These are phyloP conservation scores for Ogataea corticis DNA, from an alignment of 805 yeast genomes.

Conservation along the genomic window DNA sequence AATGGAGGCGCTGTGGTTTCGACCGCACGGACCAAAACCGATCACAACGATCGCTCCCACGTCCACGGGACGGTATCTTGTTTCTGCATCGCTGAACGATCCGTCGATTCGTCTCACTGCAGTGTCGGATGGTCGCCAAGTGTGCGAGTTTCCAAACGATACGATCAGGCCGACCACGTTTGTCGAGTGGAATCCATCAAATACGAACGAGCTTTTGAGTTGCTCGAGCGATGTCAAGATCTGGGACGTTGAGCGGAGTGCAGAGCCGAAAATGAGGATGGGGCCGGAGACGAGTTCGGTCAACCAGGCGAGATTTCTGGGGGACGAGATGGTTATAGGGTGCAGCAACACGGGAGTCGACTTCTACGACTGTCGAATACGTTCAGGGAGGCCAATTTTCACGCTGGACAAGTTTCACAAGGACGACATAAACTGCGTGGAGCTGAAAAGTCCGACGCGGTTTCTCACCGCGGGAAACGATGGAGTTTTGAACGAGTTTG, in stretches of 20 bases:
- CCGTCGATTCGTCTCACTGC: constrained; percentile 12
- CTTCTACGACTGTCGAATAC: constrained; percentile 14
- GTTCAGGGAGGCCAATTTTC: constrained; percentile 7
- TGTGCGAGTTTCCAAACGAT: constrained; percentile 13
- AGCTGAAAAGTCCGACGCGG: constrained; percentile 2
- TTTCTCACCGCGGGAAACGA: constrained; percentile 23
- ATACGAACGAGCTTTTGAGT: constrained; percentile 11
- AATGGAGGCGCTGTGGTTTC: constrained; percentile 1
- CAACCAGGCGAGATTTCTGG: constrained; percentile 12
- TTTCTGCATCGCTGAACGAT: constrained; percentile 13
- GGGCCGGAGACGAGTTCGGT: constrained; percentile 2
- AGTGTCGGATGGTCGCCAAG: neutral
- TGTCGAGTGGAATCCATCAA: constrained; percentile 8
- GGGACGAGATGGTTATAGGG: constrained; percentile 12
- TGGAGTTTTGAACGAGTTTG: constrained; percentile 19
- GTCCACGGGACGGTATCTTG: constrained; percentile 8
- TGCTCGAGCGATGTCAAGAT: constrained; percentile 20
- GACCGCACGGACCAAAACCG: constrained; percentile 12
- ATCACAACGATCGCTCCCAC: constrained; percentile 13
- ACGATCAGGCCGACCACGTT: constrained; percentile 11
- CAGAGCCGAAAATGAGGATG: neutral
- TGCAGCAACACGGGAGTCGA: constrained; percentile 15
- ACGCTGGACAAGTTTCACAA: constrained; percentile 14
- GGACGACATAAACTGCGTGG: constrained; percentile 18
- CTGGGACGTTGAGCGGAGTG: constrained; percentile 15